These are phyloP conservation scores for Pestalotiopsis sp. DNA, from an alignment of 2,329 filamentous ascomycete genomes.

Conservation along the genomic window DNA sequence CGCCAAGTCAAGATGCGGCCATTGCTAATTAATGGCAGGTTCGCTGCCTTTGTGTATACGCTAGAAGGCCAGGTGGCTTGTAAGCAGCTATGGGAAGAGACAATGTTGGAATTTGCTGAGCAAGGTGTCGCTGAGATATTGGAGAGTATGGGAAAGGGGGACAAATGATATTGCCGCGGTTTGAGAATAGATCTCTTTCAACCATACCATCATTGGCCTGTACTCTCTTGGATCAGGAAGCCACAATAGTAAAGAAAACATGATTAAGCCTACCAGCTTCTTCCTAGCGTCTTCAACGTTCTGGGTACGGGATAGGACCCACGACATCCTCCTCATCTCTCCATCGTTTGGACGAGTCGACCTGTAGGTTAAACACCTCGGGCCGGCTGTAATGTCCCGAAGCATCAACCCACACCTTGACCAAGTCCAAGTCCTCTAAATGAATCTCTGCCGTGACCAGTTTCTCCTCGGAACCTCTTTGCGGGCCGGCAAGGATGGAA, in stretches of 20 bases:
- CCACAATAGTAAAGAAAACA: too few relatives aligned
- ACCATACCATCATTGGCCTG: neutral
- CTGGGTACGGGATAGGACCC: neutral
- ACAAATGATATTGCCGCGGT: neutral
- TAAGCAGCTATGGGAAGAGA: constrained; percentile 4
- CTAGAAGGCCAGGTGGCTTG: neutral
- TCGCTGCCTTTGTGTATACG: neutral
- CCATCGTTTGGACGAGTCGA: constrained; percentile 13
- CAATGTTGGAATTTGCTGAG: neutral
- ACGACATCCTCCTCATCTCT: constrained; percentile 1
- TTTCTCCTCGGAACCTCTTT: constrained; percentile 23
- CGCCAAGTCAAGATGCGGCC: too few relatives aligned
- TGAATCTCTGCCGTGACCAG: constrained; percentile 28
- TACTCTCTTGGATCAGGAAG: neutral
- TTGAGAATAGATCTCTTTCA: neutral
- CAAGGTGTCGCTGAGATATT: neutral
- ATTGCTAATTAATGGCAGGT: neutral
- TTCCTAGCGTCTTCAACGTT: neutral
- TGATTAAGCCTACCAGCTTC: neutral
- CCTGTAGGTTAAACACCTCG: constrained; percentile 23
- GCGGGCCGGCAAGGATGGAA: constrained; percentile 25
- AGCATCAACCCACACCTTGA: constrained; percentile 31
- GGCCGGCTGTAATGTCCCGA: constrained; percentile 29
- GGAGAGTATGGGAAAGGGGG: neutral
- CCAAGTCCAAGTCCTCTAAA: constrained; percentile 22